Evolutionary conservation across 2,329 filamentous ascomycete species (phyloP).

Genomic region (Seiridium cupressi): DNA sequence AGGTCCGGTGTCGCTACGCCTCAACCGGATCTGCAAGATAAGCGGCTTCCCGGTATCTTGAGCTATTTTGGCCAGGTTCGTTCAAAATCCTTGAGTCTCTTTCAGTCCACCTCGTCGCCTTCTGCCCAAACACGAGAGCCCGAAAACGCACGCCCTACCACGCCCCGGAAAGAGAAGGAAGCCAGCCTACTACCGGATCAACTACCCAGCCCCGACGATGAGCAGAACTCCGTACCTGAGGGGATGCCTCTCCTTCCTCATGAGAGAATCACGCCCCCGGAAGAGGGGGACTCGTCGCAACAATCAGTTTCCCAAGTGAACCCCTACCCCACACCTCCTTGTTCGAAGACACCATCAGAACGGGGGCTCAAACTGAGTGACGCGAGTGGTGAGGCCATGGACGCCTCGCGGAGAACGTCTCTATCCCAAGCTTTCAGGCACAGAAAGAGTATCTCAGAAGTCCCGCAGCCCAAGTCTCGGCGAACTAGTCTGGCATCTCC

Average conservation of each 20-base stretch:
- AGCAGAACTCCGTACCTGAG: conserved; percentile 22
- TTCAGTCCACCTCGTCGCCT: conserved; percentile 34
- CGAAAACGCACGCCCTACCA: conserved; percentile 30
- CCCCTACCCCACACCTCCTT: conserved; percentile 58
- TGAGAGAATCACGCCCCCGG: conserved; percentile 33
- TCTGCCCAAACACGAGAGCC: conserved; percentile 37
- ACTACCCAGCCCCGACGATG: conserved; percentile 15
- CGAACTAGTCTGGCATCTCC: conserved; percentile 51
- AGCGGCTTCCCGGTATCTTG: conserved; percentile 92
- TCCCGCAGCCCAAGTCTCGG: conserved; percentile 38
- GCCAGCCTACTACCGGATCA: conserved; percentile 18
- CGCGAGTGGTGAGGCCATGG: conserved; percentile 35
- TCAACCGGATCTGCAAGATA: conserved; percentile 89
- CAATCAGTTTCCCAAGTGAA: conserved; percentile 29
- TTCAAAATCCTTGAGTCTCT: conserved; percentile 68
- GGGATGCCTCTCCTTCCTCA: conserved; percentile 35
- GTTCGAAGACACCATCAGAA: conserved; percentile 45
- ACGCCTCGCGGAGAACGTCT: conserved; percentile 17
- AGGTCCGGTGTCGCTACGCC: conserved; percentile 91
- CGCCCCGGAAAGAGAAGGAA: conserved; percentile 31
- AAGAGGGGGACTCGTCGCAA: conserved; percentile 27
- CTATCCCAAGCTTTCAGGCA: conserved; percentile 26
- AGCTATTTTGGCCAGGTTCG: conserved; percentile 99
- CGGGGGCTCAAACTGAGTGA: conserved; percentile 41
- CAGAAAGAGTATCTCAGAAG: conserved; percentile 43